Evolutionary conservation across 768 basidiomycete genomes (phyloP).

Genomic region (Lactarius quietus): DNA sequence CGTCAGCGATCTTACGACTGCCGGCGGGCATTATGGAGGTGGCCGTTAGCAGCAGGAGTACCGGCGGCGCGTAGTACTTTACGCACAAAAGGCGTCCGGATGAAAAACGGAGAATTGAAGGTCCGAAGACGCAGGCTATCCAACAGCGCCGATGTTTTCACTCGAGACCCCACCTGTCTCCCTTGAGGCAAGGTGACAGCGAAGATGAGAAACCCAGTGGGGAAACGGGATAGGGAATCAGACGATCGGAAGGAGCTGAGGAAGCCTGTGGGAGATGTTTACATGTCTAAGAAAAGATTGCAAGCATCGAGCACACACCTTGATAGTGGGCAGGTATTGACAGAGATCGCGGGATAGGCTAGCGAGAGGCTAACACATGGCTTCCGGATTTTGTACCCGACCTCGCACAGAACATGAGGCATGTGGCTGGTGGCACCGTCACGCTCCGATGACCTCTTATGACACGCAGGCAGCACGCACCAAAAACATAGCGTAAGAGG

Average conservation of each 20-base stretch:
- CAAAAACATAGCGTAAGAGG: slow-evolving; percentile 21
- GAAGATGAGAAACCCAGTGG: slow-evolving; percentile 14
- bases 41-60: slow-evolving; percentile 25
- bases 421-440: slow-evolving; percentile 20
- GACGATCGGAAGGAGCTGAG: slow-evolving; percentile 19
- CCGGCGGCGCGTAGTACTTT: slow-evolving; percentile 21
- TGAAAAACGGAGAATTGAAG: slow-evolving; percentile 27
- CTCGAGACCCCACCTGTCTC: slow-evolving; percentile 20
- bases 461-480: slow-evolving; percentile 22
- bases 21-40: slow-evolving; percentile 23
- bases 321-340: slow-evolving; percentile 17
- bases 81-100: slow-evolving; percentile 26
- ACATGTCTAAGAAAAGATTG: slow-evolving; percentile 17
- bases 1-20: slow-evolving; percentile 19
- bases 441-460: slow-evolving; percentile 19
- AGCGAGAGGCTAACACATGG: slow-evolving; percentile 22
- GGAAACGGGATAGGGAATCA: slow-evolving; percentile 11
- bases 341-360: slow-evolving; percentile 18
- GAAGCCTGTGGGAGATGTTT: slow-evolving; percentile 6
- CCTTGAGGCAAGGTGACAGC: slow-evolving; percentile 24
- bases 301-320: slow-evolving; percentile 14
- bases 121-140: slow-evolving; percentile 25
- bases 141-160: slow-evolving; percentile 16
- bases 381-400: slow-evolving; percentile 23
- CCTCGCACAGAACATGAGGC: slow-evolving; percentile 21